phyloP scores from a whole-genome alignment of 176 grass and related monocot species.

The Triticum timopheevii region DNA sequence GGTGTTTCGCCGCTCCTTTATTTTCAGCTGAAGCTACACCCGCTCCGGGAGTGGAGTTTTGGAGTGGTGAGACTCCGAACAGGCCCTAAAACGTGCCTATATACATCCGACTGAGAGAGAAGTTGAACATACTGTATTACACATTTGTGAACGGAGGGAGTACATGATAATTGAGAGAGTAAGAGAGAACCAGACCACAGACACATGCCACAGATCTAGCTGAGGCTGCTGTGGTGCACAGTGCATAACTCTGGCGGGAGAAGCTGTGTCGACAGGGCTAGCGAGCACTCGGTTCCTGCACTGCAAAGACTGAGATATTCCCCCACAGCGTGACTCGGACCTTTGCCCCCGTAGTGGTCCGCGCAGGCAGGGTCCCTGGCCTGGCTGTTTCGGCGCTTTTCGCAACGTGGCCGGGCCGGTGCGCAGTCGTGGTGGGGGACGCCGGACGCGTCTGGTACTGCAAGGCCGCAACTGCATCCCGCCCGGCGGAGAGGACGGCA shows the following conservation, averaged over 20 bases:
- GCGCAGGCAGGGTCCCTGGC: neutral
- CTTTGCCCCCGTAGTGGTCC: neutral
- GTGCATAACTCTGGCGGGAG: neutral
- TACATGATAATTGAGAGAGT: neutral
- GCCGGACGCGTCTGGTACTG: neutral
- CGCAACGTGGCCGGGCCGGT: neutral
- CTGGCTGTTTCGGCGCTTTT: neutral
- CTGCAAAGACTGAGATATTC: neutral
- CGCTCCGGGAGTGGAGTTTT: too few relatives aligned
- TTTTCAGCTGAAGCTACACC: too few relatives aligned
- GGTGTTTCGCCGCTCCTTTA: too few relatives aligned
- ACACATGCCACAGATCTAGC: neutral
- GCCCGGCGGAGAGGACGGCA: neutral
- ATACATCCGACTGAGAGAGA: too few relatives aligned
- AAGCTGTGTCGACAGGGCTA: neutral
- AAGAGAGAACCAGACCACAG: too few relatives aligned
- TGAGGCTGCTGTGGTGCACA: neutral
- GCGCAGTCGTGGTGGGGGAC: neutral
- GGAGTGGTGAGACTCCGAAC: too few relatives aligned
- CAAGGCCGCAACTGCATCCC: neutral
- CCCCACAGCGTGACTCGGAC: too few relatives aligned
- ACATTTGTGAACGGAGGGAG: too few relatives aligned
- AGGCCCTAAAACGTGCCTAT: too few relatives aligned
- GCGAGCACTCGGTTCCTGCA: neutral
- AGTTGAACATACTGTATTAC: too few relatives aligned